Percentiles rank a stretch among this genome's conserved stretches.
phyloP scores from a whole-genome alignment of 1,139 yeast species.

The Pneumocystis murina region DNA sequence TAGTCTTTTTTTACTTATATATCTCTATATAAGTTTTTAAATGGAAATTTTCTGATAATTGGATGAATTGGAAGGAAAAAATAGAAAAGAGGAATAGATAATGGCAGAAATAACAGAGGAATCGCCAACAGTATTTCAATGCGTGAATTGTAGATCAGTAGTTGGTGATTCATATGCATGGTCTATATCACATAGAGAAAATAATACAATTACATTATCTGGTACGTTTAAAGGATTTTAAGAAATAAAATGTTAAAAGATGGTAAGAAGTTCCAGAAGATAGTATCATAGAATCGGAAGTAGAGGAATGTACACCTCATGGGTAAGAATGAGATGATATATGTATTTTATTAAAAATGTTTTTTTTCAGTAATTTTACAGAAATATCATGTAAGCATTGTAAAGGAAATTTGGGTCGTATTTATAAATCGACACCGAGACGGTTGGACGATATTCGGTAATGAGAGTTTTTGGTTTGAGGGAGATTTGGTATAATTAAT shows the following conservation, averaged over 20 bases:
- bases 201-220: conserved; percentile 1
- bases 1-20: neutral
- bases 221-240: neutral
- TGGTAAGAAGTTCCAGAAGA: conserved; percentile 1
- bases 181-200: conserved; percentile 3
- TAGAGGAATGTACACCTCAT: neutral
- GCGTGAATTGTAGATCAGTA: conserved; percentile 2
- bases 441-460: neutral
- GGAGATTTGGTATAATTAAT: neutral
- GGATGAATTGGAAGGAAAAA: neutral
- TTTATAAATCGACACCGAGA: neutral
- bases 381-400: neutral
- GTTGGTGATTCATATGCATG: conserved; percentile 6
- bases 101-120: neutral
- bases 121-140: conserved; percentile 3
- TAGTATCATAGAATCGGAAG: neutral
- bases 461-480: neutral
- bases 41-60: neutral
- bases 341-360: neutral
- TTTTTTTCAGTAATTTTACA: neutral
- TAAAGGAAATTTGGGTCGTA: neutral
- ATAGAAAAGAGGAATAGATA: neutral
- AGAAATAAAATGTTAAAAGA: neutral
- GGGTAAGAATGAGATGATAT: neutral
- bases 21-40: neutral